Conservation (phyloP, 2,329 filamentous ascomycete species). For the Fusarium concolor region DNA sequence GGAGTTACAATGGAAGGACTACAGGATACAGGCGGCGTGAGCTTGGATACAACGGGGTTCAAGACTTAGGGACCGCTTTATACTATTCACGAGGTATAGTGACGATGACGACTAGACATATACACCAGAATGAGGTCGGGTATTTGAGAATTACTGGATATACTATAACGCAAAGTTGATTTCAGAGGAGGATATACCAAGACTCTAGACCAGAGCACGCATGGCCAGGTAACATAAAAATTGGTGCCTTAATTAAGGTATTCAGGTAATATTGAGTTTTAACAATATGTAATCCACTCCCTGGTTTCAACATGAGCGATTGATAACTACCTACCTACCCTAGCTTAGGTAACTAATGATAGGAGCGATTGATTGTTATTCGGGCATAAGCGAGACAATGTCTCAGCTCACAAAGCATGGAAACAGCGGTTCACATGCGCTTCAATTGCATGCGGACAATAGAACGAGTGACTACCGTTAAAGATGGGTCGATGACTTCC, state of each 20-base stretch:
- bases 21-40: conserved; percentile 49
- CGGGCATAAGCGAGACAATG: conserved; percentile 17
- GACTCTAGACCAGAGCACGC: not conserved
- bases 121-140: conserved; percentile 5
- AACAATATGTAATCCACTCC: not conserved
- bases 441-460: conserved; percentile 30
- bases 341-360: too few species aligned
- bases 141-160: not conserved
- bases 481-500: conserved; percentile 30
- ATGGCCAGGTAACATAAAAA: not conserved
- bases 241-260: not conserved
- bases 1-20: conserved; percentile 45
- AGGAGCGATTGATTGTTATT: not conserved
- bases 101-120: conserved; percentile 13
- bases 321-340: too few species aligned
- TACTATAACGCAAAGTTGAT: not conserved
- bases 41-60: conserved; percentile 41
- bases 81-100: conserved; percentile 37
- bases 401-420: conserved; percentile 17
- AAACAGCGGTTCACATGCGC: conserved; percentile 14
- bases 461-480: conserved; percentile 5
- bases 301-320: too few species aligned
- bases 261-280: too few species aligned
- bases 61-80: conserved; percentile 42
- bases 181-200: conserved; percentile 24